phyloP scores from a whole-genome alignment of 495 filamentous ascomycete species.

The Daldinia caldariorum region DNA sequence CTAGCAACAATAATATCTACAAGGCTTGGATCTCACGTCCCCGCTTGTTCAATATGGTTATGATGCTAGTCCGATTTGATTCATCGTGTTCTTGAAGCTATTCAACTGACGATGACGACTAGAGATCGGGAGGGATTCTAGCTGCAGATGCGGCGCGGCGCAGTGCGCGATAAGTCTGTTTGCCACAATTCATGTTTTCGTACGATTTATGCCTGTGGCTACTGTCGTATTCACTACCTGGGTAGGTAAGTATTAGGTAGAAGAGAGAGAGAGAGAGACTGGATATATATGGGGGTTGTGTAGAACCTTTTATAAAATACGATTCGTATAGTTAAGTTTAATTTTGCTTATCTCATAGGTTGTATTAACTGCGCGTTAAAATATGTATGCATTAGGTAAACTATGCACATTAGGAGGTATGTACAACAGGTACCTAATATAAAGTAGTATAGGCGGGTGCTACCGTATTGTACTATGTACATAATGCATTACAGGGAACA shows the following conservation, averaged over 20 bases:
- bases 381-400: too few species aligned
- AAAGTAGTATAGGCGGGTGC: too few species aligned
- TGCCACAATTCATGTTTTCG: constrained; percentile 31
- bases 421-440: background rate
- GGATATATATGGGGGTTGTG: constrained; percentile 7
- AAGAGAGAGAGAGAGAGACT: background rate
- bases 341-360: constrained; percentile 3
- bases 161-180: constrained; percentile 12
- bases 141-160: constrained; percentile 21
- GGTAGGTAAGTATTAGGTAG: background rate
- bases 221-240: constrained; percentile 1
- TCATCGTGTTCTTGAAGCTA: constrained; percentile 3
- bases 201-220: constrained; percentile 31
- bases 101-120: constrained; percentile 19
- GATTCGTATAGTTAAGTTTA: too few species aligned
- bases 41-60: constrained; percentile 9
- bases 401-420: too few species aligned
- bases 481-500: background rate
- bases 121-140: background rate
- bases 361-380: too few species aligned
- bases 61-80: constrained; percentile 1
- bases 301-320: constrained; percentile 25
- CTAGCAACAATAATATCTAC: background rate
- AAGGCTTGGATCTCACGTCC: background rate
- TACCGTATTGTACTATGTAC: too few species aligned